These are phyloP conservation scores for Postia placenta DNA, from an alignment of 768 basidiomycete genomes.

Conservation along the genomic window DNA sequence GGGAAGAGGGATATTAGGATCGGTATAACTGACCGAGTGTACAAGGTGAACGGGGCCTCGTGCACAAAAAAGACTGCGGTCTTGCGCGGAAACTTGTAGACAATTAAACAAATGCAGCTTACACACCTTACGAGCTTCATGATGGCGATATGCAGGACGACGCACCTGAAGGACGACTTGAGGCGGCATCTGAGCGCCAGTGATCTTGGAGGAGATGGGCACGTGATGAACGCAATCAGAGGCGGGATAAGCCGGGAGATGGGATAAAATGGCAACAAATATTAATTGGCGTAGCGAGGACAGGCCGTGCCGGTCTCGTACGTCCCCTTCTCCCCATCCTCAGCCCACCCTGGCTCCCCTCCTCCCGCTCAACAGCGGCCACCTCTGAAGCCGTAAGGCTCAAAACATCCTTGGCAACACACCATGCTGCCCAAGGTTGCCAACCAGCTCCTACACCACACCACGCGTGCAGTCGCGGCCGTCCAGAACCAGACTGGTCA, in stretches of 20 bases:
- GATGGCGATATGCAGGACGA: constrained; percentile 17
- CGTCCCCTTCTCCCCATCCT: background rate
- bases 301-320: background rate
- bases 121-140: constrained; percentile 84
- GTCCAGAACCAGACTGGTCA: constrained; percentile 66
- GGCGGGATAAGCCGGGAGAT: background rate
- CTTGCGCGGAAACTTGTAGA: no score
- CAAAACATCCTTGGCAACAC: background rate
- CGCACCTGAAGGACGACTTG: background rate
- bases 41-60: background rate
- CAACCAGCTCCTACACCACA: constrained; percentile 70
- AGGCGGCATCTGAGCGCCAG: background rate
- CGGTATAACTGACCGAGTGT: background rate
- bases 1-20: background rate
- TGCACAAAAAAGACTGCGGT: background rate
- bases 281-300: background rate
- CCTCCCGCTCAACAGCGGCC: background rate
- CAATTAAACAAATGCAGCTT: no score
- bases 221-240: background rate
- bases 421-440: constrained; percentile 80
- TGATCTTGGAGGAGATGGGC: background rate
- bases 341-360: background rate
- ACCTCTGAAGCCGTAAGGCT: background rate
- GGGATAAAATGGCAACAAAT: background rate
- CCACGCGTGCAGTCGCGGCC: constrained; percentile 68